Evolutionary conservation across 495 filamentous ascomycete genomes (phyloP).

Genomic region (Penicillium cosmopolitanum): DNA sequence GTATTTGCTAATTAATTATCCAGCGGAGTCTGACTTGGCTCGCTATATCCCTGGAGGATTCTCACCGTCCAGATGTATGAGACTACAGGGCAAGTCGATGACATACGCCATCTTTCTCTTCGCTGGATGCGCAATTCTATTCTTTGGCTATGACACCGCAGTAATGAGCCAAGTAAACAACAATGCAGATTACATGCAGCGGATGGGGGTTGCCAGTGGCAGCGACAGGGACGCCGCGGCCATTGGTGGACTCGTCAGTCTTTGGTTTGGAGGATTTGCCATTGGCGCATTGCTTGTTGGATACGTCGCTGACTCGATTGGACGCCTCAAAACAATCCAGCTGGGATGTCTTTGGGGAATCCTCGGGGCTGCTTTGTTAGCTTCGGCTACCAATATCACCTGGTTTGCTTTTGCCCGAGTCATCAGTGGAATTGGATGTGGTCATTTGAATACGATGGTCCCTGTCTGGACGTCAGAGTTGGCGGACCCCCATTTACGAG

Average conservation of each 20-base stretch:
- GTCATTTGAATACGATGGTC: slow-evolving; percentile 42
- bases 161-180: slow-evolving; percentile 46
- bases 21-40: slow-evolving; percentile 21
- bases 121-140: slow-evolving; percentile 34
- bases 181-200: slow-evolving; percentile 37
- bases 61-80: slow-evolving; percentile 30
- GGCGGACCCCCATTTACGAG: slow-evolving; percentile 22
- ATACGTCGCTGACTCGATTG: slow-evolving; percentile 45
- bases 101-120: slow-evolving; percentile 27
- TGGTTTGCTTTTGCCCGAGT: slow-evolving; percentile 53
- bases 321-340: slow-evolving; percentile 51
- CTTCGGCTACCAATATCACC: slow-evolving; percentile 45
- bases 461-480: slow-evolving; percentile 49
- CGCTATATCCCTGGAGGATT: slow-evolving; percentile 29
- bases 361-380: slow-evolving; percentile 48
- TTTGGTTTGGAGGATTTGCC: slow-evolving; percentile 34
- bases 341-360: slow-evolving; percentile 50
- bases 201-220: slow-evolving; percentile 25
- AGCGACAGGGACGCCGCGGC: slow-evolving; percentile 26
- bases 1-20: background rate
- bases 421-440: slow-evolving; percentile 56
- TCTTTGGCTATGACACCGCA: slow-evolving; percentile 43
- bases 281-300: slow-evolving; percentile 25
- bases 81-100: slow-evolving; percentile 25
- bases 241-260: slow-evolving; percentile 30